phyloP scores from a whole-genome alignment of 2,329 filamentous ascomycete genomes.

The Leptosphaerulina australis region DNA sequence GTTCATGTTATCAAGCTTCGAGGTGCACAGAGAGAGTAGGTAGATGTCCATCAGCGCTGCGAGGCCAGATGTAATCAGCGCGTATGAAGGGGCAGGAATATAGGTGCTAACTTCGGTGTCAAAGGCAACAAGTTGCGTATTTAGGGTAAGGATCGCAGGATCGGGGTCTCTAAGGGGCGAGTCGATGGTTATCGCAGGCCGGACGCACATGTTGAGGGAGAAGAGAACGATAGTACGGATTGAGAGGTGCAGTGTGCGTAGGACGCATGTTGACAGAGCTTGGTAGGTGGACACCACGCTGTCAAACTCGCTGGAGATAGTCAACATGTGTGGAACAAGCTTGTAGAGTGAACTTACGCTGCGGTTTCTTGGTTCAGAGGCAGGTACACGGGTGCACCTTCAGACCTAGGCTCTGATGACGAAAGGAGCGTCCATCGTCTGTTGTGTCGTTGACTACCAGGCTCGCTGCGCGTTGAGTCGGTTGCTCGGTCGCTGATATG shows the following conservation, averaged over 20 bases:
- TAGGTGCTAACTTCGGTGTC: slow-evolving; percentile 80
- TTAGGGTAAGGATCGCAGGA: slow-evolving; percentile 79
- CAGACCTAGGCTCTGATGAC: slow-evolving; percentile 51
- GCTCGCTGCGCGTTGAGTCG: slow-evolving; percentile 63
- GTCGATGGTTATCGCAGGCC: slow-evolving; percentile 60
- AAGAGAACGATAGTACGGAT: slow-evolving; percentile 84
- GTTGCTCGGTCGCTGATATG: slow-evolving; percentile 78
- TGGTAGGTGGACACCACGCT: slow-evolving; percentile 82
- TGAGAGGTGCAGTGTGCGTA: slow-evolving; percentile 87
- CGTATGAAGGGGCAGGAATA: slow-evolving; percentile 69
- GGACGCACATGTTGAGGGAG: slow-evolving; percentile 67
- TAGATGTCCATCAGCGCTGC: slow-evolving; percentile 78
- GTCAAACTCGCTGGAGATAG: slow-evolving; percentile 72
- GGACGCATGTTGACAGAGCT: slow-evolving; percentile 75
- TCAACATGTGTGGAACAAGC: slow-evolving; percentile 11
- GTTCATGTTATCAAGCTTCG: slow-evolving; percentile 82
- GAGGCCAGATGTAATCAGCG: slow-evolving; percentile 78
- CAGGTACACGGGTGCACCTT: slow-evolving; percentile 75
- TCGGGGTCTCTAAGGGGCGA: slow-evolving; percentile 79
- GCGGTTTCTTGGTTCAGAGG: slow-evolving; percentile 88
- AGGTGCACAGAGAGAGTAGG: slow-evolving; percentile 69
- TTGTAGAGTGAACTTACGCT: slow-evolving; percentile 59
- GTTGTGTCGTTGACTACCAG: slow-evolving; percentile 59
- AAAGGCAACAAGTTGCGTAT: slow-evolving; percentile 82
- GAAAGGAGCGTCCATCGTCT: slow-evolving; percentile 85